Base-by-base conservation (phyloP, 2,329 filamentous ascomycete species). In the Exophiala calicioides region DNA sequence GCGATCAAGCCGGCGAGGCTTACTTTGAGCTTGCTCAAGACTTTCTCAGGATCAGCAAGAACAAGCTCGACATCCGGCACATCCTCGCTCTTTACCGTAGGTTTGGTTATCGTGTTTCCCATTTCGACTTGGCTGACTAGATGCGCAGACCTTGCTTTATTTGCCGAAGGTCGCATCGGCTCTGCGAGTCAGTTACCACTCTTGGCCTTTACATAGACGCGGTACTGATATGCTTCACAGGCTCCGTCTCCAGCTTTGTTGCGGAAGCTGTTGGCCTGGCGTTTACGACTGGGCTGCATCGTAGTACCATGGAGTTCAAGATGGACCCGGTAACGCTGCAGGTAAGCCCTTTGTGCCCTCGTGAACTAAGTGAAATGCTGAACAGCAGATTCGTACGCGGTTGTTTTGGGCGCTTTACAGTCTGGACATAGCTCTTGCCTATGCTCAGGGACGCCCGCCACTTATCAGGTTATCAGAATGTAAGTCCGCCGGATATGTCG, bases 11-110 rank as follows among this genome's bases (percentile, higher is more conserved):
- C 15, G 42, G 42, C 33, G 42, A 45, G 16, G 24, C 42, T 21
- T 45, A 45, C 24, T 45, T 45, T 31, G 42, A 45, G 33, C 42
- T 45, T 30, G 42, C 42, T 13, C 42, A 45, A 38, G 42, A 45
- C 33, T 45, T 45, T 32, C 5, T 45, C 6, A 5, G 42, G 23
- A 29, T 45, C 21, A 45, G 42, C 42, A 45, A 45, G 42, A 45
- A 45, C 42, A 45, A 45, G 26, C 33, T 45, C 23, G 42, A 45
- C 33, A 45, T 45, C 27, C 20, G 42, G 23, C 42, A 45, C 20
- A 45, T 45, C 33, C 42, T 45, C 33, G 42, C 42, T 13, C 42
- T 45, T 20, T 45, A 45, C 24, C 42, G 35, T 39, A 12, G 23
- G 35, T 26, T 36, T 36, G 15, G 15, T 36, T 19, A 18, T 36